phyloP scores from a whole-genome alignment of 2,329 filamentous ascomycete genomes.

The Botrytis hyacinthi region DNA sequence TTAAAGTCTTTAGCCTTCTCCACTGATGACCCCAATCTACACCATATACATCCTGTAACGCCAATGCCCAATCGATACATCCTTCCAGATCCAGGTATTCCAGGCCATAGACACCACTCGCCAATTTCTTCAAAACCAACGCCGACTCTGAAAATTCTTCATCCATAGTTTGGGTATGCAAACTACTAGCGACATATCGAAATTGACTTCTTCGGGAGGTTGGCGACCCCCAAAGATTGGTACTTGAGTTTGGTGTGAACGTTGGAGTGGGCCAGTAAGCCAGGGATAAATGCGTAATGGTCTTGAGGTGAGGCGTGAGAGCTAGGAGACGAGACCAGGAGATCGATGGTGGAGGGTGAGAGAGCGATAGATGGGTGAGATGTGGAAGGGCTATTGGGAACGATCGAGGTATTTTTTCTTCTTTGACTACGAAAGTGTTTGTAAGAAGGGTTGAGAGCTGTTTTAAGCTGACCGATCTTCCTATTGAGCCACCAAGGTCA shows the following conservation, averaged over 20 bases:
- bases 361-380: conserved; percentile 60
- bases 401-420: conserved; percentile 24
- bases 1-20: conserved; percentile 25
- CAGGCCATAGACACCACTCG: conserved; percentile 54
- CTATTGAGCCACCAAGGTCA: conserved; percentile 54
- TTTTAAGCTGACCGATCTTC: conserved; percentile 51
- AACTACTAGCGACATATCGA: conserved; percentile 54
- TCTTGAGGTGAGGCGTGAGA: conserved; percentile 52
- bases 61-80: conserved; percentile 51
- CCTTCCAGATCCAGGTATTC: conserved; percentile 62
- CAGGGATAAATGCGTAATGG: conserved; percentile 59
- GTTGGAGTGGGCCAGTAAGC: conserved; percentile 62
- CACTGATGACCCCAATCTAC: conserved; percentile 35
- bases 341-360: conserved; percentile 41
- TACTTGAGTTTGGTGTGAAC: conserved; percentile 54
- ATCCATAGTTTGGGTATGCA: conserved; percentile 58
- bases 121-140: conserved; percentile 53
- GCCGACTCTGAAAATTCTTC: conserved; percentile 60
- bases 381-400: conserved; percentile 46
- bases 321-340: conserved; percentile 60
- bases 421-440: conserved; percentile 12
- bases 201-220: conserved; percentile 41
- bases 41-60: conserved; percentile 15
- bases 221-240: conserved; percentile 47
- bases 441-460: conserved; percentile 43